phyloP scores from a whole-genome alignment of 2,329 filamentous ascomycete genomes.

The Stemphylium vesicarium region DNA sequence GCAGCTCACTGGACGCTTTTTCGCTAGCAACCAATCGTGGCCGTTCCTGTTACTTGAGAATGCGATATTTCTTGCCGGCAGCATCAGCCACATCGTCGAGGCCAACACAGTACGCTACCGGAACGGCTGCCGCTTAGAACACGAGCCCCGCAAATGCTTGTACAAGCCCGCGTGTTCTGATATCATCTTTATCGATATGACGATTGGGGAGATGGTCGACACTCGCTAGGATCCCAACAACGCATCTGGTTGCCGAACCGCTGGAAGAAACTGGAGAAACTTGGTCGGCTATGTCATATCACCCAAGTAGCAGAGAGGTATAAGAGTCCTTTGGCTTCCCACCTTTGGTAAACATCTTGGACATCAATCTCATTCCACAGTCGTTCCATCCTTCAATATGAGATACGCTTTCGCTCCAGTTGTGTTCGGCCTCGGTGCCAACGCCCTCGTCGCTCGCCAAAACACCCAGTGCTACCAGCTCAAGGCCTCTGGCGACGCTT shows the following conservation, averaged over 20 bases:
- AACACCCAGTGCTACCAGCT: constrained; percentile 26
- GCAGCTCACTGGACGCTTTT: neutral
- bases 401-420: constrained; percentile 30
- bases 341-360: neutral
- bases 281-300: constrained; percentile 14
- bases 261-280: neutral
- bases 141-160: constrained; percentile 7
- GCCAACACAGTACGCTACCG: neutral
- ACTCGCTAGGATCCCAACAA: constrained; percentile 10
- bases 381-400: constrained; percentile 21
- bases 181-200: constrained; percentile 22
- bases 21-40: constrained; percentile 11
- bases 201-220: neutral
- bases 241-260: neutral
- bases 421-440: constrained; percentile 29
- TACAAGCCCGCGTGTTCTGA: constrained; percentile 15
- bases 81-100: constrained; percentile 2
- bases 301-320: neutral
- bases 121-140: neutral
- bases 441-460: constrained; percentile 29
- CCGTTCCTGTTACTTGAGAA: constrained; percentile 26
- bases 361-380: constrained; percentile 1
- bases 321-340: neutral
- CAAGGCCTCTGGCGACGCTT: constrained; percentile 33
- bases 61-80: constrained; percentile 1